Evolutionary conservation across 495 filamentous ascomycete species (phyloP).

Genomic region (Geoglossum glabrum): DNA sequence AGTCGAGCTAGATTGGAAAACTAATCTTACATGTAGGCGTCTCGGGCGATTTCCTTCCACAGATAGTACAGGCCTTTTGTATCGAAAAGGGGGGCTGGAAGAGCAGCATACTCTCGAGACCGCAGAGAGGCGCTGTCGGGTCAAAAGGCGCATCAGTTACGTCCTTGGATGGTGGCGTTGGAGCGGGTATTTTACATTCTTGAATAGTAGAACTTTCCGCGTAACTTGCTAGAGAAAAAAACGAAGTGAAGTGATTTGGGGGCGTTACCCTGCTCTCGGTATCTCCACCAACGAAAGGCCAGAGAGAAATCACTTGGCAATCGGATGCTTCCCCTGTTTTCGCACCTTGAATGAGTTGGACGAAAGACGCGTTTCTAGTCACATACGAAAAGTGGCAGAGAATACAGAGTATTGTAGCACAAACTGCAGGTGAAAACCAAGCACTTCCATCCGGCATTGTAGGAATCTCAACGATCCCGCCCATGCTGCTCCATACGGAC

Average conservation of each 20-base stretch:
- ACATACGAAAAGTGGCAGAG: not conserved
- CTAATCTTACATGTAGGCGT: not conserved
- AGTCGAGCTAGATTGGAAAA: constrained; percentile 5
- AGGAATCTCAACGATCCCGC: not conserved
- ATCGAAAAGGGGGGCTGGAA: not conserved
- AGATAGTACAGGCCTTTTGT: not conserved
- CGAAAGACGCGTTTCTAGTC: not conserved
- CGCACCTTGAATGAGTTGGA: too few relatives aligned
- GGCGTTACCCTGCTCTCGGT: not conserved
- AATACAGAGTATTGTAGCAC: not conserved
- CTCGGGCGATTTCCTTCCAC: not conserved
- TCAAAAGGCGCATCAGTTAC: not conserved
- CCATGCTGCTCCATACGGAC: not conserved
- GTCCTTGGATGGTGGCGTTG: not conserved
- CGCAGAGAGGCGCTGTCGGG: not conserved
- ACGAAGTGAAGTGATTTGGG: not conserved
- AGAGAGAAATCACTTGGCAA: not conserved
- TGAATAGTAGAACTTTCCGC: not conserved
- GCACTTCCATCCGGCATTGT: not conserved
- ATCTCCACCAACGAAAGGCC: not conserved
- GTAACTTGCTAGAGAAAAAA: not conserved
- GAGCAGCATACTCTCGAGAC: not conserved
- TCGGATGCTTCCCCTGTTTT: too few relatives aligned
- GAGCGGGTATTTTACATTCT: not conserved
- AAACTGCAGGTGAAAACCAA: not conserved